Evolutionary conservation across 306 rosid species (phyloP).

Genomic region (Mucuna pruriens): DNA sequence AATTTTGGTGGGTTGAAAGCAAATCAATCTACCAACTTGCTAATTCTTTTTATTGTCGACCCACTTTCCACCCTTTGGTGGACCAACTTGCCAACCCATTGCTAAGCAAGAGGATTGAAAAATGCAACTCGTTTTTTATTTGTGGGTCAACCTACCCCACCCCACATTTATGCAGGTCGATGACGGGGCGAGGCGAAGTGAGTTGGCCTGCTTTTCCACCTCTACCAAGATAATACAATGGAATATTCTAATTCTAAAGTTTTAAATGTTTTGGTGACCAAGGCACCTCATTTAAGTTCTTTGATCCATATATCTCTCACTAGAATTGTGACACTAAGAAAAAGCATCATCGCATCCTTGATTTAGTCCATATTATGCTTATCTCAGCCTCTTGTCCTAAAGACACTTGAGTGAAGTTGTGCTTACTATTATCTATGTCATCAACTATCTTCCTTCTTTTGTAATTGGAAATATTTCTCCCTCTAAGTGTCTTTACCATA

Average conservation of each 20-base stretch:
- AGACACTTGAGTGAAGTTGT: neutral
- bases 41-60: too few species aligned
- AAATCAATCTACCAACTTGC: too few species aligned
- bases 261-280: neutral
- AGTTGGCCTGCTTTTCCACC: too few species aligned
- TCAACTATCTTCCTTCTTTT: neutral
- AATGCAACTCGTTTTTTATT: too few species aligned
- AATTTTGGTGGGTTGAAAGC: too few species aligned
- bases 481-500: neutral
- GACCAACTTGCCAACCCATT: too few species aligned
- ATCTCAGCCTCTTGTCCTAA: neutral
- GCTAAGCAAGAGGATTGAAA: too few species aligned
- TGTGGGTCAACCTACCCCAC: too few species aligned
- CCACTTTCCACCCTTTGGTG: too few species aligned
- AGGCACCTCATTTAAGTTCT: neutral
- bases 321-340: neutral
- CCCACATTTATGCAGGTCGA: too few species aligned
- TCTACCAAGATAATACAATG: neutral
- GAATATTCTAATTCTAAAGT: neutral
- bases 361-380: neutral
- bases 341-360: neutral
- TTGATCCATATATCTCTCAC: neutral
- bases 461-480: neutral
- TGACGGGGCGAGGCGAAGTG: too few species aligned
- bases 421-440: neutral